Evolutionary conservation across 768 basidiomycete genomes (phyloP).

Genomic region (Leucocoprinus leucothites): DNA sequence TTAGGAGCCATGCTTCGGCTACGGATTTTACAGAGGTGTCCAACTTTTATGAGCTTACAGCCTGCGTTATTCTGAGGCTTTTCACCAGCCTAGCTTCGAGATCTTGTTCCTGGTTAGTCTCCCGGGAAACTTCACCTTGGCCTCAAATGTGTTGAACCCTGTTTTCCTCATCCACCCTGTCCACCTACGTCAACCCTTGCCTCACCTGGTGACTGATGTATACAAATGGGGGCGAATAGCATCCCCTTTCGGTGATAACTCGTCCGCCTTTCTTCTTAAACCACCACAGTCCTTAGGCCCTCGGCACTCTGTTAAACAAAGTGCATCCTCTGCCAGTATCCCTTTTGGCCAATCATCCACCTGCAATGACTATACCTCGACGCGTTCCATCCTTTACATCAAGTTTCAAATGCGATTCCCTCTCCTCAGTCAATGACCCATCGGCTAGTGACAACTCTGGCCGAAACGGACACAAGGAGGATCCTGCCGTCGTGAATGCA

Average conservation of each 20-base stretch:
- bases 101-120: too few relatives aligned
- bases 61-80: too few relatives aligned
- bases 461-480: not conserved
- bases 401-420: not conserved
- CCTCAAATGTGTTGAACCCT: too few relatives aligned
- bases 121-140: too few relatives aligned
- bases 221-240: not conserved
- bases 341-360: too few relatives aligned
- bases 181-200: not conserved
- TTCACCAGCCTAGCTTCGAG: too few relatives aligned
- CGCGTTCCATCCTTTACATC: not conserved
- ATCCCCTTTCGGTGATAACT: not conserved
- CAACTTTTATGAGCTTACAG: too few relatives aligned
- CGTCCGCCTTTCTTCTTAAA: not conserved
- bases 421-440: not conserved
- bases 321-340: not conserved
- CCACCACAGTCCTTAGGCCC: not conserved
- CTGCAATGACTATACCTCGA: not conserved
- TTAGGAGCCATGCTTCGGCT: too few relatives aligned
- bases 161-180: not conserved
- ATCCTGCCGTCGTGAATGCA: not conserved
- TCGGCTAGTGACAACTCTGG: not conserved
- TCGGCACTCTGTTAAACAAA: too few relatives aligned
- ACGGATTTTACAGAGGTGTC: too few relatives aligned
- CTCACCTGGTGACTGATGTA: not conserved